These are phyloP conservation scores for Trametes versicolor DNA, from an alignment of 1,284 basidiomycete species.

Conservation along the genomic window DNA sequence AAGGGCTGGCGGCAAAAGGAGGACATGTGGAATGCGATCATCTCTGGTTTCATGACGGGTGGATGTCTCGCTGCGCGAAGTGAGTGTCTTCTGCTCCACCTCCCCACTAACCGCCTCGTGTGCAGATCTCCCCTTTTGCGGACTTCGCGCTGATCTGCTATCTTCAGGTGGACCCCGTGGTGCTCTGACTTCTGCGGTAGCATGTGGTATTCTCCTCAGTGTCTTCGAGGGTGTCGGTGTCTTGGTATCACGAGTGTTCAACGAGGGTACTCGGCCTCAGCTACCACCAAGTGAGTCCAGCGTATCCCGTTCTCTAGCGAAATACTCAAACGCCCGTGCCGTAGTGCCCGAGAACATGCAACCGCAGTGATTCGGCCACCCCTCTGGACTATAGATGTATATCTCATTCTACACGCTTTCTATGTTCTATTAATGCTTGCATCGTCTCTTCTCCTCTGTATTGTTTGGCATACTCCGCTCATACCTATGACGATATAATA, in stretches of 20 bases:
- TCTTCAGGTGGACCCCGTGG: slow-evolving; percentile 88
- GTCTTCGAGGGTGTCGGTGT: slow-evolving; percentile 97
- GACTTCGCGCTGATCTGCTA: slow-evolving; percentile 21
- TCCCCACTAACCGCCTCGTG: not conserved
- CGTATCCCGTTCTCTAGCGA: not conserved
- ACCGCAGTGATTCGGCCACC: slow-evolving; percentile 34
- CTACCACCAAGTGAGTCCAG: slow-evolving; percentile 56
- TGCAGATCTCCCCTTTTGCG: not conserved
- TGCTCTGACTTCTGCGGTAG: slow-evolving; percentile 91
- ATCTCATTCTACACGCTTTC: slow-evolving; percentile 30
- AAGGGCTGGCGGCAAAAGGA: slow-evolving; percentile 99
- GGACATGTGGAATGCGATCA: slow-evolving; percentile 99
- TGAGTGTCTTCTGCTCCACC: slow-evolving; percentile 55
- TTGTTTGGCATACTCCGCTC: slow-evolving; percentile 29
- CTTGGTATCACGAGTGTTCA: slow-evolving; percentile 84
- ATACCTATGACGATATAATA: slow-evolving; percentile 29
- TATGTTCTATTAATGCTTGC: slow-evolving; percentile 36
- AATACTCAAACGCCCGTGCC: not conserved
- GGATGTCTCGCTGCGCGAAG: slow-evolving; percentile 95
- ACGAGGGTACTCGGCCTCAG: slow-evolving; percentile 83
- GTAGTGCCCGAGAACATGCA: slow-evolving; percentile 49
- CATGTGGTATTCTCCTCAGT: slow-evolving; percentile 96
- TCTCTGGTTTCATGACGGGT: slow-evolving; percentile 98
- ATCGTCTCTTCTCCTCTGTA: slow-evolving; percentile 25
- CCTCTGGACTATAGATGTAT: slow-evolving; percentile 43